These are phyloP conservation scores for Penicillium alfredii DNA, from an alignment of 495 filamentous ascomycete genomes.

Conservation along the genomic window DNA sequence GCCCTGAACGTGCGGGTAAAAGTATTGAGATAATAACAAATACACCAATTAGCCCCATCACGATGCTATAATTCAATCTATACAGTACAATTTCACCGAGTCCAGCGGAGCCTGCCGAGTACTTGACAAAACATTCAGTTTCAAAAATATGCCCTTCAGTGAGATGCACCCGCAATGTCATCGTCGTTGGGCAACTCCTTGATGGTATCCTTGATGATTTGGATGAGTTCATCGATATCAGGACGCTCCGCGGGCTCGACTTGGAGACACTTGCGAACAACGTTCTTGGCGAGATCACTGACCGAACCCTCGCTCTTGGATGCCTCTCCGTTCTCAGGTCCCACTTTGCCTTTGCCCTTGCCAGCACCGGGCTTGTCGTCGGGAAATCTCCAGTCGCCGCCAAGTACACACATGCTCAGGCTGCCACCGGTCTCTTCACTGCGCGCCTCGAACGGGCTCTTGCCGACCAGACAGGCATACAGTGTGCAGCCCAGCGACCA, in stretches of 20 bases:
- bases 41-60: not conserved
- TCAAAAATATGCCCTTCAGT: slow-evolving; percentile 8
- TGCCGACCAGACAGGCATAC: slow-evolving; percentile 91
- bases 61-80: slow-evolving; percentile 1
- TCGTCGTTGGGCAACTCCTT: slow-evolving; percentile 69
- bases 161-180: slow-evolving; percentile 26
- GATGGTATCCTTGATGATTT: slow-evolving; percentile 70
- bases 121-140: slow-evolving; percentile 7
- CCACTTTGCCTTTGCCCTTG: slow-evolving; percentile 50
- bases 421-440: slow-evolving; percentile 94
- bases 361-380: slow-evolving; percentile 61
- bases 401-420: slow-evolving; percentile 82
- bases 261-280: slow-evolving; percentile 80
- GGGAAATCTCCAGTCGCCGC: slow-evolving; percentile 90
- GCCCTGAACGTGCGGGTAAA: no score
- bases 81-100: slow-evolving; percentile 8
- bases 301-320: slow-evolving; percentile 42
- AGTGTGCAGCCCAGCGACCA: slow-evolving; percentile 96
- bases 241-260: slow-evolving; percentile 92
- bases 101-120: slow-evolving; percentile 18
- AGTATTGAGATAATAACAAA: not conserved
- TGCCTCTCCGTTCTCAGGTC: slow-evolving; percentile 17
- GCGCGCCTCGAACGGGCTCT: slow-evolving; percentile 92
- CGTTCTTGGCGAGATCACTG: slow-evolving; percentile 71
- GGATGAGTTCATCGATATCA: slow-evolving; percentile 83